Evolutionary conservation across 352 stramenopile species (phyloP).

Genomic region (Globisporangium heterothallicum): DNA sequence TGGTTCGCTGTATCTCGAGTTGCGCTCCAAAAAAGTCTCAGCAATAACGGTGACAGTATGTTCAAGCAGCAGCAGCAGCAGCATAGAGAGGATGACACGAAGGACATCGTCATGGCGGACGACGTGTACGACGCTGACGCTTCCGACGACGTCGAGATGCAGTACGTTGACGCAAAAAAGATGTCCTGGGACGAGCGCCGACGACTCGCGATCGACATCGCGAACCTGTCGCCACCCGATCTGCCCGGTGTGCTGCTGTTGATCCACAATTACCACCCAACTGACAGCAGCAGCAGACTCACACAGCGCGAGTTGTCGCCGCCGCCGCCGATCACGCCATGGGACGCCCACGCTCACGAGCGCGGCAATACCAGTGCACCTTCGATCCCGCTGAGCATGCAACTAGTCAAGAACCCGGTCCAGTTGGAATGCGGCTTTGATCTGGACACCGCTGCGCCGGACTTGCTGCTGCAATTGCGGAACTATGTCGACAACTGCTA

Average conservation of each 20-base stretch:
- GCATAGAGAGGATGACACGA: not conserved
- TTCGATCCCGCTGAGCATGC: not conserved
- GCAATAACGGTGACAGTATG: too few relatives aligned
- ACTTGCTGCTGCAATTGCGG: conserved; percentile 52
- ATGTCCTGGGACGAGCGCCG: conserved; percentile 72
- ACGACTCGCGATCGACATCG: conserved; percentile 56
- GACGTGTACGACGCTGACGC: not conserved
- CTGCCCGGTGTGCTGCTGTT: conserved; percentile 59
- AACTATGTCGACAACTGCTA: conserved; percentile 78
- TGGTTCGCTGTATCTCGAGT: too few relatives aligned
- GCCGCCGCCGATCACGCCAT: conserved; percentile 14
- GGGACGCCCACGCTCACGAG: conserved; percentile 14
- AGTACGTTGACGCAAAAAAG: too few relatives aligned
- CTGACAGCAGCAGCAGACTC: not conserved
- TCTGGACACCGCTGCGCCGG: conserved; percentile 47
- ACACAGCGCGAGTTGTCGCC: conserved; percentile 6
- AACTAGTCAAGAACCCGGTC: conserved; percentile 8
- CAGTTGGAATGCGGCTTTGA: conserved; percentile 61
- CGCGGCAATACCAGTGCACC: not conserved
- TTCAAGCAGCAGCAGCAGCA: not conserved
- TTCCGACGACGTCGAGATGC: not conserved
- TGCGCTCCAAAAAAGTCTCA: too few relatives aligned
- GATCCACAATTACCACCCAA: conserved; percentile 35
- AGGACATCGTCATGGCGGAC: not conserved
- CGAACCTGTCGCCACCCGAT: conserved; percentile 61